Percentiles rank a stretch among this genome's conserved stretches.
Conservation (phyloP, 306 rosid genomes). For the Castanea crenata region DNA sequence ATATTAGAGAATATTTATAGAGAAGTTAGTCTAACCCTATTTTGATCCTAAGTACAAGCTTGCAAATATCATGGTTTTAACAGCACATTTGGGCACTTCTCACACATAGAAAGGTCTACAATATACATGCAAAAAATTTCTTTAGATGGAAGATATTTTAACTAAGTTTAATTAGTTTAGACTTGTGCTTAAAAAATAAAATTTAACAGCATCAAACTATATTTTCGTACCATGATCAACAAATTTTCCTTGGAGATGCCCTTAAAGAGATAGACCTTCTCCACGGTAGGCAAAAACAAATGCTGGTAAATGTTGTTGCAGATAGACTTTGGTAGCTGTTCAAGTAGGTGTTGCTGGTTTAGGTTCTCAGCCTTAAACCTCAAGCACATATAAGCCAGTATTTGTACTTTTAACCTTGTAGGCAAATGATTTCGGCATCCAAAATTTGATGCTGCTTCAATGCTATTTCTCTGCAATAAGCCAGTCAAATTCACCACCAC, state of each 20-base stretch:
- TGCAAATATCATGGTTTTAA: no score
- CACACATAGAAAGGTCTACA: no score
- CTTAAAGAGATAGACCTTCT: slow-evolving; percentile 73
- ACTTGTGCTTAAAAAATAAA: not conserved
- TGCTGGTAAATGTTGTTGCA: slow-evolving; percentile 70
- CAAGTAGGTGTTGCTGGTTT: slow-evolving; percentile 75
- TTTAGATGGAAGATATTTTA: not conserved
- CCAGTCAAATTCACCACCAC: slow-evolving; percentile 10
- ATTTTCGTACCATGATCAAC: slow-evolving; percentile 44
- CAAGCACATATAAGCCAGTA: slow-evolving; percentile 86
- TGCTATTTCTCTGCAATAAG: slow-evolving; percentile 65
- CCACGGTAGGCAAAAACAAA: slow-evolving; percentile 62
- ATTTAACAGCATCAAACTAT: not conserved
- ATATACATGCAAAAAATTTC: no score
- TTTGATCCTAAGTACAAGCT: no score
- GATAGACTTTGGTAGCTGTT: slow-evolving; percentile 85
- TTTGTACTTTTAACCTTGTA: slow-evolving; percentile 63
- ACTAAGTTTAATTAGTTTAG: not conserved
- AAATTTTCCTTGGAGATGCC: slow-evolving; percentile 69
- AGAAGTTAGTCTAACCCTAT: no score
- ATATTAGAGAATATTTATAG: no score
- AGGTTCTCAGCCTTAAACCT: slow-evolving; percentile 89
- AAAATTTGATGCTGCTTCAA: slow-evolving; percentile 85
- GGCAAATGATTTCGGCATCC: slow-evolving; percentile 76
- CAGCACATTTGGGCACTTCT: no score